A percentile compares a stretch with the other conserved stretches of the same genome.
phyloP scores from a whole-genome alignment of 176 grass and related monocot genomes.

The Juncus effusus region DNA sequence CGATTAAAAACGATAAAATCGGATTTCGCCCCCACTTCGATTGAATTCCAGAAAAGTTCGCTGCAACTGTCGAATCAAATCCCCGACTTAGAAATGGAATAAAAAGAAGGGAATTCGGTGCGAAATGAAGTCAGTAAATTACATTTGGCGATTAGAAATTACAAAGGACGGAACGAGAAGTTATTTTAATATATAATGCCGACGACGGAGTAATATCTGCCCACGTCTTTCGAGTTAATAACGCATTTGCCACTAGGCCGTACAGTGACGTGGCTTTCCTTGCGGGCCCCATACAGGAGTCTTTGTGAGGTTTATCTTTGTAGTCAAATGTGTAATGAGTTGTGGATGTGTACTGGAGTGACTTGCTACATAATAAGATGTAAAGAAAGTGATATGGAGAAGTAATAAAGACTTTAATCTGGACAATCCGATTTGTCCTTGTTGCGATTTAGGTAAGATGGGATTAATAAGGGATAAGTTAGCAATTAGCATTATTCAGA shows the following conservation, averaged over 20 bases:
- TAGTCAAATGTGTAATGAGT: not conserved
- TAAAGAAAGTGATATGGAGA: not conserved
- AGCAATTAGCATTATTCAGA: no score
- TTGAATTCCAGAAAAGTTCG: not conserved
- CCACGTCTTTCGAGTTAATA: not conserved
- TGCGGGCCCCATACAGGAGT: not conserved
- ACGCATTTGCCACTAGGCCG: not conserved
- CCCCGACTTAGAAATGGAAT: constrained; percentile 8
- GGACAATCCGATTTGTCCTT: not conserved
- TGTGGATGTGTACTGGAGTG: not conserved
- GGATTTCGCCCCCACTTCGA: not conserved
- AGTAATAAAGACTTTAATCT: not conserved
- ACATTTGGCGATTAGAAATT: no score
- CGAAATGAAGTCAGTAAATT: no score
- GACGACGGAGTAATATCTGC: not conserved
- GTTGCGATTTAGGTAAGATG: no score
- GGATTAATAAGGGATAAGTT: no score
- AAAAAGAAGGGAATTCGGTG: not conserved
- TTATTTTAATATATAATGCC: not conserved
- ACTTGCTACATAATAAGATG: not conserved
- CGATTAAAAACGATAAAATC: not conserved
- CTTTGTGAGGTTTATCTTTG: not conserved
- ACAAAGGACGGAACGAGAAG: not conserved
- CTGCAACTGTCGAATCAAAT: not conserved
- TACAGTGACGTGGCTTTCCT: not conserved